Evolutionary conservation across 345 rosid genomes (phyloP).

Genomic region (Brassica incana): DNA sequence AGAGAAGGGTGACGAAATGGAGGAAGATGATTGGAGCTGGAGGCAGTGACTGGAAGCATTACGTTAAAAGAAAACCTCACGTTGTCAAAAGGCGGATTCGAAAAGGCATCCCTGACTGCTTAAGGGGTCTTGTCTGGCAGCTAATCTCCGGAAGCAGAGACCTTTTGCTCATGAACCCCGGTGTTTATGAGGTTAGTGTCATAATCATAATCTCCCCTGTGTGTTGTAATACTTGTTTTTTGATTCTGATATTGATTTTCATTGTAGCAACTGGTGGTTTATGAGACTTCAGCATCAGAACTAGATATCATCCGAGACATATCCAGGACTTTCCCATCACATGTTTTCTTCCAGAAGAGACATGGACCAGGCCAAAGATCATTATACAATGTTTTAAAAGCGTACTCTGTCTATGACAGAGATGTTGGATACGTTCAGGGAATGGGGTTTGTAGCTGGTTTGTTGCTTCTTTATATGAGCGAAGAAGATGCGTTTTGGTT

Average conservation of each 20-base stretch:
- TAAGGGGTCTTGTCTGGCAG: conserved; percentile 99
- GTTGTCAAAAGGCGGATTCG: conserved; percentile 84
- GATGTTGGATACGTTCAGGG: conserved; percentile 99
- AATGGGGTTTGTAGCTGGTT: conserved; percentile 91
- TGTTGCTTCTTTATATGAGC: conserved; percentile 95
- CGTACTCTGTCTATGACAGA: conserved; percentile 93
- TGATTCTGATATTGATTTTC: neutral
- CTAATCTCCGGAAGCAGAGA: conserved; percentile 91
- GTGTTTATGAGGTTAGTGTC: conserved; percentile 73
- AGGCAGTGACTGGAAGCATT: conserved; percentile 97
- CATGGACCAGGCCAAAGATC: conserved; percentile 99
- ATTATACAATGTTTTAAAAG: conserved; percentile 90
- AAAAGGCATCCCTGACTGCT: conserved; percentile 96
- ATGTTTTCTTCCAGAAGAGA: conserved; percentile 97
- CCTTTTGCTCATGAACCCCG: conserved; percentile 92
- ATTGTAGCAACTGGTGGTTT: conserved; percentile 82
- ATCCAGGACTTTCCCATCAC: conserved; percentile 92
- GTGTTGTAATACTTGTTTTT: neutral
- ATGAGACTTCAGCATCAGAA: conserved; percentile 93
- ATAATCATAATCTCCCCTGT: neutral
- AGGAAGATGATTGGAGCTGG: conserved; percentile 98
- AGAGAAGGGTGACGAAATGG: conserved; percentile 86
- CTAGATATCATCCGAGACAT: conserved; percentile 92
- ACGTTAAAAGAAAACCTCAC: conserved; percentile 77
- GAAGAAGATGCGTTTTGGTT: conserved; percentile 99